Conservation (phyloP, 2,329 filamentous ascomycete genomes). For the Eutypa lata region DNA sequence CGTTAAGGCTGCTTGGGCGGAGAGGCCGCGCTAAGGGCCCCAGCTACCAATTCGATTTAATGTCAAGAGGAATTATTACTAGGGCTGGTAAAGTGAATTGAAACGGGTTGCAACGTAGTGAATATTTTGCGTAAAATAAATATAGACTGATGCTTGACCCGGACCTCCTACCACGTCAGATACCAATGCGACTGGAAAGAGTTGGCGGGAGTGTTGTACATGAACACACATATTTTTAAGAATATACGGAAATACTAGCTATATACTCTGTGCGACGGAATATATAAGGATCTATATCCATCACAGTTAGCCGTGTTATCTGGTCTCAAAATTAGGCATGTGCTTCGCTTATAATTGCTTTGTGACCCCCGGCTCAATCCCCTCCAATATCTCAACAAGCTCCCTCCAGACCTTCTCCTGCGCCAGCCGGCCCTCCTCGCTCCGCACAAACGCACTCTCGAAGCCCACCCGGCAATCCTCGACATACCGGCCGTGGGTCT, state of each 20-base stretch:
- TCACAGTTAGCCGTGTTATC: too few relatives aligned
- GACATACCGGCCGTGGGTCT: slow-evolving; percentile 39
- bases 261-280: background rate
- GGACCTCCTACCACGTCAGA: too few relatives aligned
- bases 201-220: too few relatives aligned
- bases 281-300: too few relatives aligned
- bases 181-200: background rate
- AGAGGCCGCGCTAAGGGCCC: too few relatives aligned
- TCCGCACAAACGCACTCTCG: slow-evolving; percentile 29
- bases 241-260: background rate
- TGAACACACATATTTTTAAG: background rate
- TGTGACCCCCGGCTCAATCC: slow-evolving; percentile 36
- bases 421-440: slow-evolving; percentile 32
- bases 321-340: too few relatives aligned
- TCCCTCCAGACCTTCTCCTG: slow-evolving; percentile 39
- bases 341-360: slow-evolving; percentile 32
- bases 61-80: too few relatives aligned
- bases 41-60: too few relatives aligned
- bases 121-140: background rate
- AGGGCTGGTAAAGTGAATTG: too few relatives aligned
- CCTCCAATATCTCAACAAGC: slow-evolving; percentile 38
- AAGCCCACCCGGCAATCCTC: slow-evolving; percentile 26
- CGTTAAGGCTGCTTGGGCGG: slow-evolving; percentile 1
- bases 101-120: too few relatives aligned
- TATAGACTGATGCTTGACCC: background rate